Percentiles rank a stretch among this genome's conserved stretches.
These are phyloP conservation scores for Colletotrichum acutatum DNA, from an alignment of 2,329 filamentous ascomycete genomes.

Conservation along the genomic window DNA sequence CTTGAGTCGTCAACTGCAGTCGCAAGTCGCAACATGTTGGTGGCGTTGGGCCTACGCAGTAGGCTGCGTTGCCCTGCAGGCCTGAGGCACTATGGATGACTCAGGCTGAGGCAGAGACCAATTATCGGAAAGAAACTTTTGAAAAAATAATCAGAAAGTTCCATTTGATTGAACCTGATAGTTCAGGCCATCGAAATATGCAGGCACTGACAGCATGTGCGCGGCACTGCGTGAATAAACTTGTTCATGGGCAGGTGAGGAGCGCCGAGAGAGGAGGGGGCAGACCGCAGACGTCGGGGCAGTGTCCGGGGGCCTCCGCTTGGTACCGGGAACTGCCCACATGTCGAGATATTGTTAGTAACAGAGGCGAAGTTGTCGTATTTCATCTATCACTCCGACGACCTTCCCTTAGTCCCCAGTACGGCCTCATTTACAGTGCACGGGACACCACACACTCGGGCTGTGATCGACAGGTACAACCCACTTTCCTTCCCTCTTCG, in stretches of 20 bases:
- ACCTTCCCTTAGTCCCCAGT: neutral
- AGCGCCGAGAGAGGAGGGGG: neutral
- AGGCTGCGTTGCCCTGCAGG: neutral
- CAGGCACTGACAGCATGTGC: constrained; percentile 14
- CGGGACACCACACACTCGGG: constrained; percentile 19
- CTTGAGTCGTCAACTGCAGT: neutral
- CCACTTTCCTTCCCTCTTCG: neutral
- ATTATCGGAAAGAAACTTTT: neutral
- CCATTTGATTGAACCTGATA: neutral
- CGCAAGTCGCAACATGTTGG: neutral
- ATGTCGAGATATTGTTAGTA: neutral
- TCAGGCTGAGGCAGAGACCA: neutral
- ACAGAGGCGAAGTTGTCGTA: accelerated
- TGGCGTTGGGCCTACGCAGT: constrained; percentile 2
- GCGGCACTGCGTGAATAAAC: constrained; percentile 18
- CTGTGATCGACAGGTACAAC: constrained; percentile 31
- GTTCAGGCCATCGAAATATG: constrained; percentile 4
- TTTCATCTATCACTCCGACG: neutral
- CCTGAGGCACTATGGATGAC: constrained; percentile 9
- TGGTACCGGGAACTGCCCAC: neutral
- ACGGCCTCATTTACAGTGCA: constrained; percentile 13
- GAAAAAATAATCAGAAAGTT: constrained; percentile 3
- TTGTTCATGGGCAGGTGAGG: constrained; percentile 20
- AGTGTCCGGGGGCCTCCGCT: neutral
- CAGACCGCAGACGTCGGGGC: neutral